Evolutionary conservation across 2,329 filamentous ascomycete genomes (phyloP), one percentile per base, ranked within the genome.

Genomic region (Dothideomycetes sp.): DNA sequence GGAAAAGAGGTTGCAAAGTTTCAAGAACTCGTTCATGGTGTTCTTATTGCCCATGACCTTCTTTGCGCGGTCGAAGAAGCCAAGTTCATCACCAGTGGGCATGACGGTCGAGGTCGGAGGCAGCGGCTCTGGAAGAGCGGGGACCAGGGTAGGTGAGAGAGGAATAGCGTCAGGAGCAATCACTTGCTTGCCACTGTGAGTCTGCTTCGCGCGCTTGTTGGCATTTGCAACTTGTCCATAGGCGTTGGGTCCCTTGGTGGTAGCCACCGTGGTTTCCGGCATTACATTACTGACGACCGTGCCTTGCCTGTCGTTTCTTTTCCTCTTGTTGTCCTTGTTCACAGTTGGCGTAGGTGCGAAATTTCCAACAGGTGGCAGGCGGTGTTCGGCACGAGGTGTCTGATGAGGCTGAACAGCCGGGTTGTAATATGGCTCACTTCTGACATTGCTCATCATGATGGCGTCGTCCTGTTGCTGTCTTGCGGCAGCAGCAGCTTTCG

Each of bases 61-160:
- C 72, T 95, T 96, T 14, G 91, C 87, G 5, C 87, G 81, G 45
- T 98, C 91, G 52, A 98, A 98, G 63, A 96, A 96, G 2, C 79
- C 79, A 38, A 96, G 72, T 55, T 96, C 89, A 42, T 96, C 89
- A 39, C 79, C 74, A 17, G 75, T 83, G 1, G 86, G 83, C n/a
- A 79, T 78, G 7, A 79, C 69, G 1, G 79, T 77, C 0, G 79
- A 75, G 0, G 78, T 79, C 1, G 88, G 87, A 11, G 83, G 79
- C 22, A 96, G 74, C 2, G 91, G 88, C 55, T 89, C 84, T 1
- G 91, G 91, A 49, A 94, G 76, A 36, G 85, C 77, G 1, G 91
- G 91, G 1, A 89, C 87, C 34, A 98, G 66, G 0, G 86, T 94
- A 0, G 91, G 88, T 47, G 89, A 91, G 17, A 93, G 73, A 2